Conservation (phyloP, 768 basidiomycete genomes). For the Cyathus striatus region DNA sequence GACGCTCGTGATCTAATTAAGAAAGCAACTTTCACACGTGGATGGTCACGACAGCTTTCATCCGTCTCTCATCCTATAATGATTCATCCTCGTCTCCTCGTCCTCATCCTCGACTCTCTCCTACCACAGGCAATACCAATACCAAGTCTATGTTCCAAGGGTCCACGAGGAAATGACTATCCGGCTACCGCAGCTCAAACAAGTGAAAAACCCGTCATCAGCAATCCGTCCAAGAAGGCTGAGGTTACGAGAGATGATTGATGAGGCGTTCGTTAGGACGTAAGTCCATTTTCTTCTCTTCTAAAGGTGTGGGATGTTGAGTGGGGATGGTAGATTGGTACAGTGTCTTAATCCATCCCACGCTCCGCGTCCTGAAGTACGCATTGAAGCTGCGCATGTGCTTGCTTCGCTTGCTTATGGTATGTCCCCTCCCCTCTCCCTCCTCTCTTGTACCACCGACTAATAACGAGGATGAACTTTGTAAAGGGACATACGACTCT, state of each 20-base stretch:
- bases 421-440: constrained; percentile 10
- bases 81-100: no score
- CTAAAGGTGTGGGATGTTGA: no score
- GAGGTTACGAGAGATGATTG: constrained; percentile 50
- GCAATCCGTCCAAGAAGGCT: constrained; percentile 70
- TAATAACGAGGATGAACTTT: no score
- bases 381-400: constrained; percentile 72
- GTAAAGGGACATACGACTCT: constrained; percentile 55
- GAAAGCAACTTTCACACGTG: no score
- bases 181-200: no score
- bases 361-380: constrained; percentile 31
- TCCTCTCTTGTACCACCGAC: background rate
- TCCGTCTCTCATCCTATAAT: no score
- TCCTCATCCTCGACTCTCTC: no score
- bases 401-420: constrained; percentile 72
- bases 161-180: no score
- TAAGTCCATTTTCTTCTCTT: constrained; percentile 16
- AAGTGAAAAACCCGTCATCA: constrained; percentile 75
- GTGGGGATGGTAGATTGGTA: constrained; percentile 51
- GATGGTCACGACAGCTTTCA: no score
- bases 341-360: constrained; percentile 43
- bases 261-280: constrained; percentile 52
- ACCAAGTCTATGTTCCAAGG: no score
- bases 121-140: no score
- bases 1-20: no score